Evolutionary conservation across 176 grass and related monocot genomes (phyloP).

Genomic region (Coix lacrymajobi): DNA sequence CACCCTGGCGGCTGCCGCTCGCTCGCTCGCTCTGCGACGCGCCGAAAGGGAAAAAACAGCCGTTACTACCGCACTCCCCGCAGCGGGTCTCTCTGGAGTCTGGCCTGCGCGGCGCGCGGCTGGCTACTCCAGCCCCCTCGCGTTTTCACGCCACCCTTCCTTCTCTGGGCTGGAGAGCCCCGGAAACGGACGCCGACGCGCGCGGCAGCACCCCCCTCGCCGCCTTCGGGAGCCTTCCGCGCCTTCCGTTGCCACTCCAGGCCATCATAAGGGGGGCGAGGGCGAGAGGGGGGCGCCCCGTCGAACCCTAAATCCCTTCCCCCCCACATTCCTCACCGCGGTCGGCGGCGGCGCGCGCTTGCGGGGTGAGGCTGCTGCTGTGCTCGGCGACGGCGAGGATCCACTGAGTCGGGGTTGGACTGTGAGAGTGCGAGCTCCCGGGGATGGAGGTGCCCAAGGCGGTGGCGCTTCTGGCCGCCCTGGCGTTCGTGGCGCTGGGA

Average conservation of each 20-base stretch:
- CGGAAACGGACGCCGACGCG: conserved; percentile 3
- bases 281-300: not conserved
- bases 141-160: not conserved
- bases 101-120: not conserved
- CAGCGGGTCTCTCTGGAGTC: not conserved
- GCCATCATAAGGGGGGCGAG: not conserved
- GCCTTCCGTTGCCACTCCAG: conserved; percentile 33
- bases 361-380: not conserved
- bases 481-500: conserved; percentile 35
- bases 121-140: not conserved
- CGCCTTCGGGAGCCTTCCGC: conserved; percentile 18
- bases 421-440: not conserved
- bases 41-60: conserved; percentile 16
- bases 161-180: not conserved
- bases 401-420: not conserved
- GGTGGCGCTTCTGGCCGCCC: conserved; percentile 4
- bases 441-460: conserved; percentile 4
- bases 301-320: conserved; percentile 11
- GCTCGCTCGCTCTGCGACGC: not conserved
- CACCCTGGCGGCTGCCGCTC: not conserved
- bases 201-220: not conserved
- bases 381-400: not conserved
- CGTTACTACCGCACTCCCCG: conserved; percentile 10
- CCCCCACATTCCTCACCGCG: not conserved
- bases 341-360: not conserved